phyloP scores from a whole-genome alignment of 2,329 filamentous ascomycete genomes.

The Exophiala xenobiotica region DNA sequence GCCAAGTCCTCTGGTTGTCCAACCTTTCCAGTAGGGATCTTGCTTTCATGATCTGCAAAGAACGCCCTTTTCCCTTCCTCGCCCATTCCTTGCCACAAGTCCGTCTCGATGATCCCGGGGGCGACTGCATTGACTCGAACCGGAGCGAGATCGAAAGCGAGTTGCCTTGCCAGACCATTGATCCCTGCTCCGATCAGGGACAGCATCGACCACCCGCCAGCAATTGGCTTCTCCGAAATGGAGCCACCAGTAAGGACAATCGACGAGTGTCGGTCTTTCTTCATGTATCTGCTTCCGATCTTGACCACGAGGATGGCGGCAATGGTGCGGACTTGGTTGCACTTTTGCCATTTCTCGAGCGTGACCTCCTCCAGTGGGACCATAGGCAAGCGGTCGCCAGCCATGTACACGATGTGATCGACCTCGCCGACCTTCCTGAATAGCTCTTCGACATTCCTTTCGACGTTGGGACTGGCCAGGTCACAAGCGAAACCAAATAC shows the following conservation, averaged over 20 bases:
- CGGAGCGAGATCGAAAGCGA: conserved; percentile 64
- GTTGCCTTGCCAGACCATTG: conserved; percentile 53
- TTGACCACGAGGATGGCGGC: conserved; percentile 55
- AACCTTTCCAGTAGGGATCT: conserved; percentile 35
- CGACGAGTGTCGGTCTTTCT: conserved; percentile 43
- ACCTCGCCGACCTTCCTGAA: conserved; percentile 39
- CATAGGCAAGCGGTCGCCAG: conserved; percentile 49
- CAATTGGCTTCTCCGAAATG: conserved; percentile 51
- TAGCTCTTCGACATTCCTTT: conserved; percentile 48
- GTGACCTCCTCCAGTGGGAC: conserved; percentile 44
- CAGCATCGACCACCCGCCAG: conserved; percentile 51
- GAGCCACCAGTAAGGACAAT: conserved; percentile 59
- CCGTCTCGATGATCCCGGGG: conserved; percentile 56
- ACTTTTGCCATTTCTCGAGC: conserved; percentile 42
- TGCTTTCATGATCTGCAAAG: conserved; percentile 24
- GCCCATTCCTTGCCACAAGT: conserved; percentile 38
- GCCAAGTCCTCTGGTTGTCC: conserved; percentile 44
- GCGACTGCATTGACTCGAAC: conserved; percentile 63
- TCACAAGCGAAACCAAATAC: conserved; percentile 50
- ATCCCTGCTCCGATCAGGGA: conserved; percentile 52
- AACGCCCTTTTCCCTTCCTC: conserved; percentile 31
- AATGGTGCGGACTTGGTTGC: conserved; percentile 53
- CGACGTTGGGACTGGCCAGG: conserved; percentile 48
- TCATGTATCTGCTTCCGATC: conserved; percentile 44
- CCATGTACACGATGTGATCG: conserved; percentile 60